Conservation (phyloP, 1,284 basidiomycete species). For the Lentinula novae-zelandiae region DNA sequence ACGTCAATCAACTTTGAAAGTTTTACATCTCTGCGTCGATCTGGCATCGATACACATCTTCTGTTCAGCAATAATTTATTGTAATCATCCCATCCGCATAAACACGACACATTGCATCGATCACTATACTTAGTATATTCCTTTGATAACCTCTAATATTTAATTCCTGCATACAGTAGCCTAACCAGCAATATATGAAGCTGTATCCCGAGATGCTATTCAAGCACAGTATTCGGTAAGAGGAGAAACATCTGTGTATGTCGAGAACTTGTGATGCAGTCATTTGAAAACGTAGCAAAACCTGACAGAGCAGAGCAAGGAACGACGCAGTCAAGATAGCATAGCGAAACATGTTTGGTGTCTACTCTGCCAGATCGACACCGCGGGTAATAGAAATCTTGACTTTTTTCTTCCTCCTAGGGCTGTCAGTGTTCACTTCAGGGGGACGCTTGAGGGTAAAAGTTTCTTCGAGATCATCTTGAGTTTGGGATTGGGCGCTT, state of each 20-base stretch:
- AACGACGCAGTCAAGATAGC: background rate
- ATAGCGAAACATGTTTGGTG: no score
- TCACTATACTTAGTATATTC: background rate
- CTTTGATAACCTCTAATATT: background rate
- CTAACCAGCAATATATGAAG: no score
- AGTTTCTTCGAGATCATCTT: constrained; percentile 38
- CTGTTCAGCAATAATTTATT: background rate
- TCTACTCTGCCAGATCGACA: constrained; percentile 56
- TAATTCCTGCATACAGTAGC: no score
- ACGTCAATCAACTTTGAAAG: no score
- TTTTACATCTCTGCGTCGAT: background rate
- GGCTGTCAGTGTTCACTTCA: constrained; percentile 26
- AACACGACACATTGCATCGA: background rate
- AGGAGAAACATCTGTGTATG: no score
- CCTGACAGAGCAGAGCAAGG: background rate
- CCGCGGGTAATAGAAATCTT: constrained; percentile 53
- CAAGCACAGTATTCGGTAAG: no score
- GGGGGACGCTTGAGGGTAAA: constrained; percentile 15
- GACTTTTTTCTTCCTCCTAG: constrained; percentile 40
- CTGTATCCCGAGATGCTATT: background rate
- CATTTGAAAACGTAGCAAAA: no score
- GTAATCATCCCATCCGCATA: background rate
- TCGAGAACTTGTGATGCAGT: no score
- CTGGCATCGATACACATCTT: background rate
- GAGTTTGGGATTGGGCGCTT: constrained; percentile 41